Conservation (phyloP, 768 basidiomycete genomes). For the Collybiopsis confluens region DNA sequence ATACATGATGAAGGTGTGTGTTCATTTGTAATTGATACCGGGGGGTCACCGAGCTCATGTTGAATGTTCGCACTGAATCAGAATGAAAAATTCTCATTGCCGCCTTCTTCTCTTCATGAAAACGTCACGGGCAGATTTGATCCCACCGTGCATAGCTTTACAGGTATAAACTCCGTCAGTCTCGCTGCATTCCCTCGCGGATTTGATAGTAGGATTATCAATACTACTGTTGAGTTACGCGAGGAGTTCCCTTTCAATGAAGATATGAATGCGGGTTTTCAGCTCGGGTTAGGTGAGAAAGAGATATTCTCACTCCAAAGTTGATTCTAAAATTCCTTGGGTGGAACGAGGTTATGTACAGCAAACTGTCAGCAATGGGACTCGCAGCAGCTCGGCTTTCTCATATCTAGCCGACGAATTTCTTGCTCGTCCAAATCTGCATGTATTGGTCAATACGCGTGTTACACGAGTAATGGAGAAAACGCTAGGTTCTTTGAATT, state of each 20-base stretch:
- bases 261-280: constrained; percentile 27
- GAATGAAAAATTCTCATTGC: constrained; percentile 25
- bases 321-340: too few species aligned
- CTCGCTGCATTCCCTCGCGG: constrained; percentile 20
- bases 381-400: constrained; percentile 18
- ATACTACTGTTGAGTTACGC: constrained; percentile 13
- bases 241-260: constrained; percentile 23
- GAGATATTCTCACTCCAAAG: too few species aligned
- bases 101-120: constrained; percentile 23
- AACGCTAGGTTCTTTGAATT: background rate
- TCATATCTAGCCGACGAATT: constrained; percentile 14
- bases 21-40: background rate
- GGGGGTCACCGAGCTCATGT: too few species aligned
- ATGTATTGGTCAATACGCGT: constrained; percentile 20
- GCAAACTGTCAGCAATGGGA: constrained; percentile 11
- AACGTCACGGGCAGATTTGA: constrained; percentile 26
- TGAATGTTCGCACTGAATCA: constrained; percentile 1
- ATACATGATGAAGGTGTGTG: constrained; percentile 17
- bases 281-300: constrained; percentile 22
- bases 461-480: constrained; percentile 15
- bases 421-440: constrained; percentile 19
- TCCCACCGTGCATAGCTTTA: constrained; percentile 24
- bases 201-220: constrained; percentile 15
- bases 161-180: constrained; percentile 21
- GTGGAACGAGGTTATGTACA: constrained; percentile 14